Conservation (phyloP, 768 basidiomycete species). For the Hypsizygus marmoreus region DNA sequence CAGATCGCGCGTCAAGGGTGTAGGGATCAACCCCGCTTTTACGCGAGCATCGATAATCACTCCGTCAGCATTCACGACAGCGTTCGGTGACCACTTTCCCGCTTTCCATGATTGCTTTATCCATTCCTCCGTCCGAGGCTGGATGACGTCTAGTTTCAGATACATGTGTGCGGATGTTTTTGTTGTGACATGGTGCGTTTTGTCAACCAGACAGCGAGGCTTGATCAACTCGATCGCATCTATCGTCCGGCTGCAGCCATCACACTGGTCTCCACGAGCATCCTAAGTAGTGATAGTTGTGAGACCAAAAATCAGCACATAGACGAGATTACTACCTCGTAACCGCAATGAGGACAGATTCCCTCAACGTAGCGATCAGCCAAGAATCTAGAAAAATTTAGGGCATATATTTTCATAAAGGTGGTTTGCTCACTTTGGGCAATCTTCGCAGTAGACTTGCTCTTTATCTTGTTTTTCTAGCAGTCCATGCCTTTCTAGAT, state of each 20-base stretch:
- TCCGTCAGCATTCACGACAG: conserved; percentile 86
- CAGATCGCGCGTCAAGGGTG: conserved; percentile 91
- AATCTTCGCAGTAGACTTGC: conserved; percentile 94
- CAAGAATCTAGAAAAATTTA: conserved; percentile 64
- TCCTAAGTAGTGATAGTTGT: conserved; percentile 50
- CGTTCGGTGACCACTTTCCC: conserved; percentile 93
- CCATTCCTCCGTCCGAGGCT: conserved; percentile 85
- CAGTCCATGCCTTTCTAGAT: conserved; percentile 74
- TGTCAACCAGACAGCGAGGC: conserved; percentile 91
- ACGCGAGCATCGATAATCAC: conserved; percentile 88
- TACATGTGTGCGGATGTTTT: conserved; percentile 90
- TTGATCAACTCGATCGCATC: conserved; percentile 93
- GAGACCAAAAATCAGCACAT: background rate
- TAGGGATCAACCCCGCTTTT: conserved; percentile 81
- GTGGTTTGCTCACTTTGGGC: conserved; percentile 61
- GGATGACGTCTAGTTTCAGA: conserved; percentile 80
- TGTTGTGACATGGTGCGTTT: conserved; percentile 74
- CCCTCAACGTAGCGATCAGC: conserved; percentile 99
- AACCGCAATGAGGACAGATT: conserved; percentile 92
- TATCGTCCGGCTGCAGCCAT: conserved; percentile 87
- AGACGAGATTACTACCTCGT: conserved; percentile 53
- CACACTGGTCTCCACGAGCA: conserved; percentile 98
- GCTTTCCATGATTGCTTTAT: conserved; percentile 75
- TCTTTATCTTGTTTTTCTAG: conserved; percentile 85
- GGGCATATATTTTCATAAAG: background rate